Evolutionary conservation across 768 basidiomycete species (phyloP).

Genomic region (Termitomyces eurrhizus): DNA sequence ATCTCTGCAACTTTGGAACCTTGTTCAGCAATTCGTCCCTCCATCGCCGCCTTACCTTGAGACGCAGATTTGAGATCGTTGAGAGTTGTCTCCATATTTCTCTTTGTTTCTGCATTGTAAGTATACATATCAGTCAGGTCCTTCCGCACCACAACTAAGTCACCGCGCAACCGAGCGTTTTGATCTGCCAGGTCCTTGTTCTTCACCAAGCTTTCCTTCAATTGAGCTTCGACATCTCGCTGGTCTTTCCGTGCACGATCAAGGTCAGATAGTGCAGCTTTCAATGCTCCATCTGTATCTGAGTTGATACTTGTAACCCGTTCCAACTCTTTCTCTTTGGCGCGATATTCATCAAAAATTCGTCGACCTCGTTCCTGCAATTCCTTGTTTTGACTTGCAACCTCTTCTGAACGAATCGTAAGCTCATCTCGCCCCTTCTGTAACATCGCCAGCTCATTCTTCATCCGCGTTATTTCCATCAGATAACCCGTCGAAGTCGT

Average conservation of each 20-base stretch:
- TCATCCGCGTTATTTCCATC: background rate
- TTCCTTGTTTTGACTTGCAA: background rate
- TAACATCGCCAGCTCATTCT: background rate
- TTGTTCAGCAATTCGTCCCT: background rate
- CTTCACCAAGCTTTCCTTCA: background rate
- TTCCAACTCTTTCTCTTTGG: background rate
- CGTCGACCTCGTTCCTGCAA: background rate
- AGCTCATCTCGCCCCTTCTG: background rate
- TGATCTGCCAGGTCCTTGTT: background rate
- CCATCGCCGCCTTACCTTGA: background rate
- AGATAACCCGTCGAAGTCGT: background rate
- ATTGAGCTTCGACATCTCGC: background rate
- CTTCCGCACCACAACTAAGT: background rate
- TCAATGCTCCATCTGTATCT: background rate
- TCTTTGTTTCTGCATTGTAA: background rate
- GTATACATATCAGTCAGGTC: background rate
- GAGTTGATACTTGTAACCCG: background rate
- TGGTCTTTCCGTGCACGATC: background rate
- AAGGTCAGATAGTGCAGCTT: background rate
- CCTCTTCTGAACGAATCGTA: background rate
- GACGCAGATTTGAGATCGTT: background rate
- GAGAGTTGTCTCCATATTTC: background rate
- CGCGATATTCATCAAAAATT: background rate
- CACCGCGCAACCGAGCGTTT: background rate
- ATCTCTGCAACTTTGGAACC: conserved; percentile 6